A percentile compares a stretch with the other conserved stretches of the same genome.
Evolutionary conservation across 2,329 filamentous ascomycete genomes (phyloP).

Genomic region (Elsinoe arachidis): DNA sequence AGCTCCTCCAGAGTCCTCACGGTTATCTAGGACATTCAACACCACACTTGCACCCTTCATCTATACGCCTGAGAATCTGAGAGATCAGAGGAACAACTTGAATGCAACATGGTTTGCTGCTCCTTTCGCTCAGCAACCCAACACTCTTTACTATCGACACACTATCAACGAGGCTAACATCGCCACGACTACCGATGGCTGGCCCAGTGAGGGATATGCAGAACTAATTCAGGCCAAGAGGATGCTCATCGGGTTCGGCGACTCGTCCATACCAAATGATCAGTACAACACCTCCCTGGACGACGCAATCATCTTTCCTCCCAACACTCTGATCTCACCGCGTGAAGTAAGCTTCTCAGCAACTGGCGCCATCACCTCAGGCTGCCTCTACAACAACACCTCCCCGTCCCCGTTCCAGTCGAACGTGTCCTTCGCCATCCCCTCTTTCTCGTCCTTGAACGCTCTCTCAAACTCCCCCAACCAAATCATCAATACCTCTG

Average conservation of each 20-base stretch:
- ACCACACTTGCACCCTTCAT: conserved; percentile 41
- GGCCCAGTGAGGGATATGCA: conserved; percentile 54
- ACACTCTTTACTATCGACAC: conserved; percentile 45
- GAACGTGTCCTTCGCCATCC: conserved; percentile 48
- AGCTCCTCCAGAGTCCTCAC: not conserved
- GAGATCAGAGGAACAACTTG: conserved; percentile 46
- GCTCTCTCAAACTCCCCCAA: conserved; percentile 15
- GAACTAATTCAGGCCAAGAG: conserved; percentile 47
- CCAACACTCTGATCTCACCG: conserved; percentile 35
- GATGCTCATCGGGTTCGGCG: conserved; percentile 48
- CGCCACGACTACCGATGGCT: conserved; percentile 48
- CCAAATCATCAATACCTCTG: conserved; percentile 25
- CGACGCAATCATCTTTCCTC: conserved; percentile 42
- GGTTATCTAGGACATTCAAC: conserved; percentile 30
- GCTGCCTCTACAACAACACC: conserved; percentile 46
- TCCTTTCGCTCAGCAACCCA: conserved; percentile 35
- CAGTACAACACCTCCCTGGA: conserved; percentile 49
- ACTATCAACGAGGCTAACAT: conserved; percentile 29
- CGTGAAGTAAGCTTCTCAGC: conserved; percentile 28
- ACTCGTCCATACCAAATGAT: conserved; percentile 48
- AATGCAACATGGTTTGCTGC: conserved; percentile 48
- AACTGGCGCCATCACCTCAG: conserved; percentile 37
- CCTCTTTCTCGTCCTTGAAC: conserved; percentile 17
- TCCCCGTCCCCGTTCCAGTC: conserved; percentile 29
- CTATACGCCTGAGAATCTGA: conserved; percentile 46